Base-by-base conservation (phyloP, 306 rosid genomes). In the Cicer yamashitae region DNA sequence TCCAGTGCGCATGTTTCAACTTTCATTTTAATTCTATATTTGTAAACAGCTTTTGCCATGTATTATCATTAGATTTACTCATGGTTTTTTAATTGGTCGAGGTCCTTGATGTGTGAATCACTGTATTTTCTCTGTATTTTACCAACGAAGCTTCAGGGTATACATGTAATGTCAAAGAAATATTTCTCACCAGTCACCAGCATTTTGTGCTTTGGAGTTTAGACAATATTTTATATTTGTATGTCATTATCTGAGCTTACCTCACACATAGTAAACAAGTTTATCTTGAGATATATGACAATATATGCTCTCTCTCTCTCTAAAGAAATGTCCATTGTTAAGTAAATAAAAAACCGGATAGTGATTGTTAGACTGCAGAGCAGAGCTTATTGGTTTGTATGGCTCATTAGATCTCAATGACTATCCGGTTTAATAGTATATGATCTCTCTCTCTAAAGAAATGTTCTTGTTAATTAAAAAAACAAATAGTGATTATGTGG, bases 21-120 rank as follows among this genome's bases (percentile, higher is more conserved):
- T 44, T 53, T 17, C 53, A 62, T 44, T 70, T 2, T 65, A 13
- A 50, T 34, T 17, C 30, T 48, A 40, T 9, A 37, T 61, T 47
- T 6, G 64, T 41, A 44, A 30, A 9, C 38, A 37, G 53, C 43
- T 79, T 30, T 79, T 65, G 54, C 44, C 48, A 17, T 45, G 46
- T 8, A 64, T 22, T 46, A 8, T 17, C 62, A 37, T 46, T 6
- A 20, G 50, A 12, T 77, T 39, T 66, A 39, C 63, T 34, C 8
- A 45, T 63, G 17, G 20, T 38, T 13, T 34, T 48, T 41, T 40
- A 70, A 51, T 11, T 52, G 82, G 46, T 25, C 1, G 15, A 43
- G 69, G 38, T 25, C 5, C 44, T 20, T 41, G 9, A 48, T 50
- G 9, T 47, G 50, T 10, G 4, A 34, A 15, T 61, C 22, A 34